phyloP scores from a whole-genome alignment of 2,329 filamentous ascomycete species.

The Venturia aucupariae region DNA sequence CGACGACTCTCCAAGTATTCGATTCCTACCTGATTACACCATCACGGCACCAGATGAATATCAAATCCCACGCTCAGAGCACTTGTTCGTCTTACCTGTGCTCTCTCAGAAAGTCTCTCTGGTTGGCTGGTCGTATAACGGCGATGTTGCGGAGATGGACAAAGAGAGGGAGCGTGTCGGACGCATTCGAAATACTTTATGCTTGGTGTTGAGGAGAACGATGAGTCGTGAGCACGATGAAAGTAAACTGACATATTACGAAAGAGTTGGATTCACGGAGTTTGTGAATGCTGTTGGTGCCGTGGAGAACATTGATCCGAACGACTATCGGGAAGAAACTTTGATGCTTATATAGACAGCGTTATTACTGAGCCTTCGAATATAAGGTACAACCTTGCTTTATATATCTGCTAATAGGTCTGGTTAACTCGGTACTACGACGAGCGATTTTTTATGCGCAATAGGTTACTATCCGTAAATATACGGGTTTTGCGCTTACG shows the following conservation, averaged over 20 bases:
- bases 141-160: background rate
- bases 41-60: background rate
- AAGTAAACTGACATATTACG: background rate
- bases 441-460: no score
- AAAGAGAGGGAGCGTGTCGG: background rate
- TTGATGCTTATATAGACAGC: background rate
- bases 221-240: background rate
- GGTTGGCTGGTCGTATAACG: background rate
- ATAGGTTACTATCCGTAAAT: no score
- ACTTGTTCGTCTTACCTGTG: background rate
- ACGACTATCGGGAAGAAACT: background rate
- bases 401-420: no score
- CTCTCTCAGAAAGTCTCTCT: background rate
- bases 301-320: background rate
- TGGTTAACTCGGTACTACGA: no score
- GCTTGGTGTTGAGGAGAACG: background rate
- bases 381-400: no score
- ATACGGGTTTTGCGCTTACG: no score
- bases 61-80: background rate
- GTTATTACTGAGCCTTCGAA: no score
- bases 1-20: background rate
- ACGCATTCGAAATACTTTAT: background rate
- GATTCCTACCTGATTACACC: background rate
- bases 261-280: background rate
- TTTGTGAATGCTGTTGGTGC: slow-evolving; percentile 1